Evolutionary conservation across 805 yeast genomes (phyloP).

Genomic region (Millerozyma miso): DNA sequence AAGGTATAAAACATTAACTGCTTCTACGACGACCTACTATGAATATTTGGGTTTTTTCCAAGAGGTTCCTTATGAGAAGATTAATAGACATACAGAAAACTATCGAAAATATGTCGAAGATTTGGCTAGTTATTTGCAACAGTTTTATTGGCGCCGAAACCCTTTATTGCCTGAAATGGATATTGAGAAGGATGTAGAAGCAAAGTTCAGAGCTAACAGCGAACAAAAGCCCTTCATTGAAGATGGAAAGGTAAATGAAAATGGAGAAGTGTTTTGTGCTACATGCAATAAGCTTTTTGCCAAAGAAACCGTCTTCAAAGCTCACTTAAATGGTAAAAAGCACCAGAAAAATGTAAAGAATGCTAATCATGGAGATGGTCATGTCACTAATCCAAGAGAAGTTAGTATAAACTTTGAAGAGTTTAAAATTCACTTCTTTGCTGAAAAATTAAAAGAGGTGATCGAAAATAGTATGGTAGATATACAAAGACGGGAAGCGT

Average conservation of each 20-base stretch:
- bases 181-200: slow-evolving; percentile 7
- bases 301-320: slow-evolving; percentile 58
- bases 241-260: slow-evolving; percentile 12
- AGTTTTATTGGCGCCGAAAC: slow-evolving; percentile 43
- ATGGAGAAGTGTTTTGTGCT: slow-evolving; percentile 48
- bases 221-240: not conserved
- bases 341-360: slow-evolving; percentile 52
- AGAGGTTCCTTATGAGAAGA: slow-evolving; percentile 23
- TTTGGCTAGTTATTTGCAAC: slow-evolving; percentile 46
- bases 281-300: slow-evolving; percentile 63
- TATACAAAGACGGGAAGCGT: slow-evolving; percentile 58
- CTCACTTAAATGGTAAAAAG: slow-evolving; percentile 71
- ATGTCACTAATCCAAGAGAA: slow-evolving; percentile 1
- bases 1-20: slow-evolving; percentile 45
- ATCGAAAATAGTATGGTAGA: slow-evolving; percentile 53
- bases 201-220: slow-evolving; percentile 3
- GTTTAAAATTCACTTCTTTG: slow-evolving; percentile 33
- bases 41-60: slow-evolving; percentile 49
- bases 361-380: not conserved
- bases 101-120: slow-evolving; percentile 44
- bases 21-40: slow-evolving; percentile 34
- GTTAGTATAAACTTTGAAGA: slow-evolving; percentile 39
- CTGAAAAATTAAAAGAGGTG: slow-evolving; percentile 33
- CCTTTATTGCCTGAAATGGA: slow-evolving; percentile 44
- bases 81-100: slow-evolving; percentile 19